Conservation (phyloP, 345 rosid genomes). For the Murraya paniculata region DNA sequence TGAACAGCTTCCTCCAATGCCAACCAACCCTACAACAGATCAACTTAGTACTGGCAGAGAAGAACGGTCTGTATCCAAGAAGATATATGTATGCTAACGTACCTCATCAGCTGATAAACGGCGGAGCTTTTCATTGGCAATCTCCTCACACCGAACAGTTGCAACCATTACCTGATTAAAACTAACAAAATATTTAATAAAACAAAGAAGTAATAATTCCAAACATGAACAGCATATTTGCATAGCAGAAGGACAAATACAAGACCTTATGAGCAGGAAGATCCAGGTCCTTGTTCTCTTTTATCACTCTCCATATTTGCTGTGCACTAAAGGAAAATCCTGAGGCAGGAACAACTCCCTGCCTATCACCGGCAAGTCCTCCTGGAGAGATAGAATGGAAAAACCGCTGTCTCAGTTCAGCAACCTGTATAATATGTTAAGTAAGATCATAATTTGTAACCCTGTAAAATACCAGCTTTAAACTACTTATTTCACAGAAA, state of each 20-base stretch:
- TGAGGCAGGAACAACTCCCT: slow-evolving; percentile 85
- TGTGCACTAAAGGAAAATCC: slow-evolving; percentile 85
- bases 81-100: slow-evolving; percentile 11
- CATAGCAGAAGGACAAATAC: not conserved
- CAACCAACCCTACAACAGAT: slow-evolving; percentile 56
- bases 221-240: not conserved
- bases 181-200: slow-evolving; percentile 6
- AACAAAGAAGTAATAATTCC: slow-evolving; percentile 3
- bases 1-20: slow-evolving; percentile 59
- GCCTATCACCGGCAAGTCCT: slow-evolving; percentile 91
- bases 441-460: not conserved
- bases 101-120: slow-evolving; percentile 61
- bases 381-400: slow-evolving; percentile 81
- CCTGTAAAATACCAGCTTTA: not conserved
- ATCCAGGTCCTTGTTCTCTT: slow-evolving; percentile 85
- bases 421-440: slow-evolving; percentile 49
- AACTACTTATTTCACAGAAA: not conserved
- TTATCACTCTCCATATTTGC: slow-evolving; percentile 78
- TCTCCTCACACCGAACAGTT: slow-evolving; percentile 92
- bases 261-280: slow-evolving; percentile 93
- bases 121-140: slow-evolving; percentile 59
- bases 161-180: slow-evolving; percentile 81
- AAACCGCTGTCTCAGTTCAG: slow-evolving; percentile 66
- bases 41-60: slow-evolving; percentile 4
- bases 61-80: not conserved